A percentile compares a stretch with the other conserved stretches of the same genome.
Conservation (phyloP, 495 filamentous ascomycete genomes). For the Penicillium riverlandense region DNA sequence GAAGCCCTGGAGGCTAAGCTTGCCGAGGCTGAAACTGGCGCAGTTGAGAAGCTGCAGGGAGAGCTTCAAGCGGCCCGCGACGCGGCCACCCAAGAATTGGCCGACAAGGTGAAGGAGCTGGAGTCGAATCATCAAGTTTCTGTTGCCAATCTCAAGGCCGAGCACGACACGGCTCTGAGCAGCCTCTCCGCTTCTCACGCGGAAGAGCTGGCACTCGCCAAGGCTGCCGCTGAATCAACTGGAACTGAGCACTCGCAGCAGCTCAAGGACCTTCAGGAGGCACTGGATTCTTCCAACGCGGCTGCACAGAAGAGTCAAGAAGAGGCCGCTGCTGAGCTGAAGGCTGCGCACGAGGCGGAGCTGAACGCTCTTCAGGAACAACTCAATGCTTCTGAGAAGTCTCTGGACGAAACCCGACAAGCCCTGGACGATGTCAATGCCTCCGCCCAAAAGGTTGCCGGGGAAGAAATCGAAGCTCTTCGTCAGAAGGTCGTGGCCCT, state of each 20-base stretch:
- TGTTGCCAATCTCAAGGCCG: constrained; percentile 25
- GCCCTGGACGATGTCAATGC: constrained; percentile 29
- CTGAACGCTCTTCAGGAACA: constrained; percentile 26
- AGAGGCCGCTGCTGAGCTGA: constrained; percentile 28
- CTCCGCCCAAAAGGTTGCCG: constrained; percentile 28
- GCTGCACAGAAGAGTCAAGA: constrained; percentile 24
- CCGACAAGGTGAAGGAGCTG: constrained; percentile 32
- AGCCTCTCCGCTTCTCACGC: constrained; percentile 25
- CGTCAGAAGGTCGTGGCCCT: constrained; percentile 33
- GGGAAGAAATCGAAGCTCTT: constrained; percentile 36
- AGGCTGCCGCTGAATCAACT: constrained; percentile 25
- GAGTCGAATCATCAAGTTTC: constrained; percentile 30
- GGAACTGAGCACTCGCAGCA: constrained; percentile 27
- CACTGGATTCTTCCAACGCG: constrained; percentile 30
- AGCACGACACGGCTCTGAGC: constrained; percentile 29
- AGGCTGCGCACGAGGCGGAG: constrained; percentile 28
- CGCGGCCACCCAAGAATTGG: constrained; percentile 20
- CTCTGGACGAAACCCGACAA: constrained; percentile 25
- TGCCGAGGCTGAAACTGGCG: constrained; percentile 26
- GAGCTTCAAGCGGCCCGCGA: constrained; percentile 30
- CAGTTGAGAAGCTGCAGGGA: constrained; percentile 24
- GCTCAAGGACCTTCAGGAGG: constrained; percentile 31
- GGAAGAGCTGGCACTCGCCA: constrained; percentile 27
- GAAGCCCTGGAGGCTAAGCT: constrained; percentile 30
- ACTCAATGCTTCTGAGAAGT: constrained; percentile 26